Evolutionary conservation across 192 early-diverging fungal genomes (phyloP).

Genomic region (Dissophora globulifera): DNA sequence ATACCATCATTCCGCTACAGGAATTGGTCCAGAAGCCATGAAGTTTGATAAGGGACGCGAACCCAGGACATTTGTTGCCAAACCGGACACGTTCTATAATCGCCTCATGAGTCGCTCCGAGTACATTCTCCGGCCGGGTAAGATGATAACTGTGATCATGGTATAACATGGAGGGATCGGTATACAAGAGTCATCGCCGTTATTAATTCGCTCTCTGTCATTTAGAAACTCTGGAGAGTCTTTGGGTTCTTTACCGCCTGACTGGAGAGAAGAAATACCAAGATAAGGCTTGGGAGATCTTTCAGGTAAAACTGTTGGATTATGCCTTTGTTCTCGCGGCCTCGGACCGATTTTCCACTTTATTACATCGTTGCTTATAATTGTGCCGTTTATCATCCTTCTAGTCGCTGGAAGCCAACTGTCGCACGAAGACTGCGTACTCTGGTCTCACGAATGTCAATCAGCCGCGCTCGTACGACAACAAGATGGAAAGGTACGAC

Average conservation of each 20-base stretch:
- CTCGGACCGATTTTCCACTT: too few species aligned
- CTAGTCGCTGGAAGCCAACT: constrained; percentile 60
- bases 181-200: too few species aligned
- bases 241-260: constrained; percentile 78
- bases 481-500: constrained; percentile 65
- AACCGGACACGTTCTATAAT: constrained; percentile 18
- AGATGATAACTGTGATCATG: constrained; percentile 2
- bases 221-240: constrained; percentile 75
- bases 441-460: constrained; percentile 60
- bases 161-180: too few species aligned
- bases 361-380: too few species aligned
- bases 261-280: constrained; percentile 74
- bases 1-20: constrained; percentile 58
- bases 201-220: too few species aligned
- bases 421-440: constrained; percentile 60
- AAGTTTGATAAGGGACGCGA: constrained; percentile 19
- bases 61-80: constrained; percentile 2
- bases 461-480: constrained; percentile 34
- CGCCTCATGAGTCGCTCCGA: constrained; percentile 2
- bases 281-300: constrained; percentile 78
- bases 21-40: constrained; percentile 63
- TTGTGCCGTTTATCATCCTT: too few species aligned
- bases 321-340: neutral
- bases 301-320: constrained; percentile 41
- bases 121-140: constrained; percentile 66